Evolutionary conservation across 169 alveolate species (phyloP).

Genomic region (Babesia divergens): DNA sequence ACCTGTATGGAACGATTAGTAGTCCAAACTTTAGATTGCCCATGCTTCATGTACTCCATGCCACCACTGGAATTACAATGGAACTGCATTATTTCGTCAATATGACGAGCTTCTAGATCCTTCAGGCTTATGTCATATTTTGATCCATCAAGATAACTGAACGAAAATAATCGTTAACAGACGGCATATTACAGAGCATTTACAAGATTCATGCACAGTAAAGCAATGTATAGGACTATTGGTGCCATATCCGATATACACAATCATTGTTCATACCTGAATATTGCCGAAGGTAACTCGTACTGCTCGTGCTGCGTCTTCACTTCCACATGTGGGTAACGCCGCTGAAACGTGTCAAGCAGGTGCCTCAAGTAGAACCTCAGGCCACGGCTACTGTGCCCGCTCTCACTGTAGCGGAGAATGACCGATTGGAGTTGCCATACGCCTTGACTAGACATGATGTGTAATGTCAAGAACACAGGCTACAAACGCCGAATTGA

Average conservation of each 20-base stretch:
- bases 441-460: conserved; percentile 72
- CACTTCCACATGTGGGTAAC: conserved; percentile 70
- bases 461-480: neutral
- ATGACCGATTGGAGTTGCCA: conserved; percentile 73
- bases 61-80: conserved; percentile 75
- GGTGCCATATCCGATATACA: neutral
- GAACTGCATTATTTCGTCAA: conserved; percentile 72
- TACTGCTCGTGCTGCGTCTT: conserved; percentile 76
- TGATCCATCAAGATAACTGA: conserved; percentile 69
- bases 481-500: too few relatives aligned
- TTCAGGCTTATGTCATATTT: conserved; percentile 76
- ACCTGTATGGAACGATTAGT: conserved; percentile 75
- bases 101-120: conserved; percentile 79
- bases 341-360: conserved; percentile 66
- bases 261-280: conserved; percentile 59
- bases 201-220: neutral
- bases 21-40: conserved; percentile 74
- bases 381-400: conserved; percentile 76
- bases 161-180: neutral
- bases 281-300: conserved; percentile 74
- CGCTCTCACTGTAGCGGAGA: conserved; percentile 75
- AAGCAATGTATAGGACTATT: too few relatives aligned
- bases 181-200: neutral
- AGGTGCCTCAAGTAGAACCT: conserved; percentile 71
- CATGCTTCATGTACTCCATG: conserved; percentile 72